A percentile compares a stretch with the other conserved stretches of the same genome.
These are phyloP conservation scores for Exophiala aquamarina DNA, from an alignment of 2,329 filamentous ascomycete genomes.

Conservation along the genomic window DNA sequence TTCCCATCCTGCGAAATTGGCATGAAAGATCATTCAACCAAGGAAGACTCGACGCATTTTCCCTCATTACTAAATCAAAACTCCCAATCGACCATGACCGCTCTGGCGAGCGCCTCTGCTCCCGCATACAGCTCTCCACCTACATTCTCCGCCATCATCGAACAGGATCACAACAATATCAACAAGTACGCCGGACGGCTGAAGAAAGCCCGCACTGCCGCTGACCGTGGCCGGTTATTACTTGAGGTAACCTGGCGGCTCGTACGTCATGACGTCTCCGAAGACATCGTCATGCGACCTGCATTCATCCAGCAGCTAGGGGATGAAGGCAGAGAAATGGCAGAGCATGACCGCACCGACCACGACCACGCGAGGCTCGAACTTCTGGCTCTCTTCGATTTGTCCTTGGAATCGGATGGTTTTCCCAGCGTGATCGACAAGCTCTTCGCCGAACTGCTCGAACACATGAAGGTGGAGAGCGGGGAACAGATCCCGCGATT, in stretches of 20 bases:
- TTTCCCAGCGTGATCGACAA: constrained; percentile 3
- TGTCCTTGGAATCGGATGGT: background rate
- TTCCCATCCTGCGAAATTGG: too few relatives aligned
- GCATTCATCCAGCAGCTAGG: constrained; percentile 23
- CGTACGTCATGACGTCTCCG: constrained; percentile 26
- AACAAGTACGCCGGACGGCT: constrained; percentile 86
- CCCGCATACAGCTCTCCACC: constrained; percentile 6
- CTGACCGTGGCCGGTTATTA: constrained; percentile 10
- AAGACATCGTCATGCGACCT: constrained; percentile 26
- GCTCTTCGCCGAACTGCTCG: constrained; percentile 19
- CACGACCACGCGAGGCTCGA: constrained; percentile 17
- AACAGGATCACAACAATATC: constrained; percentile 49
- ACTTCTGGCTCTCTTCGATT: constrained; percentile 15
- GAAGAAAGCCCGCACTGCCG: constrained; percentile 64
- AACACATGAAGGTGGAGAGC: constrained; percentile 24
- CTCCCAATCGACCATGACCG: background rate
- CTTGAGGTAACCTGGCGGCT: constrained; percentile 22
- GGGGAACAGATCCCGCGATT: constrained; percentile 23
- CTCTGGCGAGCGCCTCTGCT: background rate
- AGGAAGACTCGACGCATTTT: background rate
- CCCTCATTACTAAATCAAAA: background rate
- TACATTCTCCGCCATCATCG: constrained; percentile 25
- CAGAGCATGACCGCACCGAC: constrained; percentile 25
- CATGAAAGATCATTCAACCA: too few relatives aligned
- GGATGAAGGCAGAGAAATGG: constrained; percentile 16